A percentile compares a stretch with the other conserved stretches of the same genome.
phyloP scores from a whole-genome alignment of 208 protist species.

The Acanthamoeba sp. region DNA sequence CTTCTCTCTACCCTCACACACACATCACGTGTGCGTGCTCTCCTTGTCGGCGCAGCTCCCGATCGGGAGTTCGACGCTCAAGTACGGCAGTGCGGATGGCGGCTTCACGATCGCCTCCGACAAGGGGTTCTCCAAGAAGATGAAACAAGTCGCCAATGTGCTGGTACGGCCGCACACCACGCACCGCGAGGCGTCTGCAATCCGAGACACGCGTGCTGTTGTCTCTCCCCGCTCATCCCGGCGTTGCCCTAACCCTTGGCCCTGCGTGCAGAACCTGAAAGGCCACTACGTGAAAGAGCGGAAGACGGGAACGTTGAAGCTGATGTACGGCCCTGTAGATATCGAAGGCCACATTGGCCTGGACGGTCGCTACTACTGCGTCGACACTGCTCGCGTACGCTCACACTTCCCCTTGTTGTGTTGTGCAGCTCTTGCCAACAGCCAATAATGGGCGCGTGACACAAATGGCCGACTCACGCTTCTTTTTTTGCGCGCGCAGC shows the following conservation, averaged over 20 bases:
- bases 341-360: constrained; percentile 66
- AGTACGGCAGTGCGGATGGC: constrained; percentile 44
- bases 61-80: constrained; percentile 11
- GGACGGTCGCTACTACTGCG: constrained; percentile 71
- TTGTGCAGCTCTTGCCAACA: too few species aligned
- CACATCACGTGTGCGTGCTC: not conserved
- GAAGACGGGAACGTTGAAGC: constrained; percentile 15
- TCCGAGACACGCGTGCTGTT: too few species aligned
- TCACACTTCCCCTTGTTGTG: too few species aligned
- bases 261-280: constrained; percentile 7
- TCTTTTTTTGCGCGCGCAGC: not conserved
- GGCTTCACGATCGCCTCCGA: constrained; percentile 32
- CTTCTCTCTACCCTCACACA: too few species aligned
- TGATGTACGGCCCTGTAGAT: constrained; percentile 71
- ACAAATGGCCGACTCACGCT: too few species aligned
- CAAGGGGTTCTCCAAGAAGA: constrained; percentile 9
- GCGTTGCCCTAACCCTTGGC: too few species aligned
- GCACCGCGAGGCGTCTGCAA: too few species aligned
- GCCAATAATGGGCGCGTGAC: too few species aligned
- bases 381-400: constrained; percentile 60
- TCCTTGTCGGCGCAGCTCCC: not conserved
- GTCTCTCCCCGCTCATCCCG: too few species aligned
- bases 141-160: constrained; percentile 32
- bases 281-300: constrained; percentile 62
- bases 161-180: not conserved